Percentiles rank a stretch among this genome's conserved stretches.
Evolutionary conservation across 257 asterid genomes (phyloP).

Genomic region (Solanum peruvianum): DNA sequence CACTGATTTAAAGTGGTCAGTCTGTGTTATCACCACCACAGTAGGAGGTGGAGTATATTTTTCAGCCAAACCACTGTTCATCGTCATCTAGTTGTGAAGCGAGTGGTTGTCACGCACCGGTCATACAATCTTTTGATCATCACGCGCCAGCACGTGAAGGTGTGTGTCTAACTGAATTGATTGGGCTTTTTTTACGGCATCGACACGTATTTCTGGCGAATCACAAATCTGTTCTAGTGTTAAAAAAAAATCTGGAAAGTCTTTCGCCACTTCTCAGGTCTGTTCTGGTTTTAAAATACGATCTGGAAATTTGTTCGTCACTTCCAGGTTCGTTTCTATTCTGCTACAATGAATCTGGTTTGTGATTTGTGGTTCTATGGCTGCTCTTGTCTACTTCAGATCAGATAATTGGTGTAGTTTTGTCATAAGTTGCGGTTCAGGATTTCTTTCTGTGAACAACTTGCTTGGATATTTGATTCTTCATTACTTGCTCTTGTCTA

Average conservation of each 20-base stretch:
- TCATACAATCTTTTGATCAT: too few species aligned
- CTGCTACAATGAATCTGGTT: not conserved
- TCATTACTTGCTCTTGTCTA: not conserved
- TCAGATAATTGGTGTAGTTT: not conserved
- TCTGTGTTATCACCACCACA: not conserved
- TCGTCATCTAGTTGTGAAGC: too few species aligned
- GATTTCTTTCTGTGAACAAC: too few species aligned
- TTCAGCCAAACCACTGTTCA: too few species aligned
- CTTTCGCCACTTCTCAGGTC: not conserved
- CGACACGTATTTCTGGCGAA: not conserved
- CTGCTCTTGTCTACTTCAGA: not conserved
- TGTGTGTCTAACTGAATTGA: too few species aligned
- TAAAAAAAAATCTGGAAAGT: too few species aligned
- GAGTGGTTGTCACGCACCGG: too few species aligned
- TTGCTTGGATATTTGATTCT: not conserved
- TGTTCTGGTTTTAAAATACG: not conserved
- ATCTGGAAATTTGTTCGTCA: not conserved
- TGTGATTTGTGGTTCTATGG: not conserved
- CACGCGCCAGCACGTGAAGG: too few species aligned
- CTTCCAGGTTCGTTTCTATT: not conserved
- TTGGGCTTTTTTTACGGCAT: too few species aligned
- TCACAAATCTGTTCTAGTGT: too few species aligned
- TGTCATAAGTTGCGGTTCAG: not conserved
- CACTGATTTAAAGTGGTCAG: not conserved
- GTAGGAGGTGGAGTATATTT: not conserved